Base-by-base conservation (phyloP, 345 rosid species). In the Salix viminalis region DNA sequence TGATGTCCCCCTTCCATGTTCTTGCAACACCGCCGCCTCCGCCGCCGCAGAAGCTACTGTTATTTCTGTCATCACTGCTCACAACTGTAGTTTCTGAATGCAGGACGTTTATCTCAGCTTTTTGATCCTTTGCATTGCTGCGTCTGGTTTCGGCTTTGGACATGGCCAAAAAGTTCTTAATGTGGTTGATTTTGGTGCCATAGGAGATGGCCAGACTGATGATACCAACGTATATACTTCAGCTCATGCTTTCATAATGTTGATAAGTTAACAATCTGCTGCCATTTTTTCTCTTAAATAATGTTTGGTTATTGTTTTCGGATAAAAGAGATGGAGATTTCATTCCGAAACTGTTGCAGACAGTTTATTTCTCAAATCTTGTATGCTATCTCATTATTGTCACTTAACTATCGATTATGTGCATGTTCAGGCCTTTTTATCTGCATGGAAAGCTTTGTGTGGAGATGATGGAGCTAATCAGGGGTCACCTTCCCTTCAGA, bases 381-480 rank as follows among this genome's bases (percentile, higher is more conserved):
- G 37, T 36, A 36, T 36, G 37, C 37, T 39, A 39, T 39, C 12
- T 39, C 42, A 39, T 39, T 9, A 2, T 39, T 39, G 42, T 39
- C 42, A 39, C 42, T 41, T 41, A 9, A 41, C 44, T 41, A 41
- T 41, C 44, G 44, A 41, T 28, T 26, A 23, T 62, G 67, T 39
- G 5, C 30, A 23, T 64, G 4, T 19, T 34, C 9, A 83, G 89
- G 89, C 89, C 1, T 86, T 86, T 64, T 2, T 32, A 4, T 73
- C 66, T 32, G 77, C 85, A 13, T 82, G 89, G 89, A 48, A 34
- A 68, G 72, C 46, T 34, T 2, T 75, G 5, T 84, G 87, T 62
- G 72, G 64, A 75, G 61, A 69, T 19, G 24, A 2, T 3, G 77
- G 44, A 70, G 28, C 5, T 61, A 12, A 4, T 61, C 12, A 13